Conservation (phyloP, 768 basidiomycete species). For the Xanthoconium stramineum region DNA sequence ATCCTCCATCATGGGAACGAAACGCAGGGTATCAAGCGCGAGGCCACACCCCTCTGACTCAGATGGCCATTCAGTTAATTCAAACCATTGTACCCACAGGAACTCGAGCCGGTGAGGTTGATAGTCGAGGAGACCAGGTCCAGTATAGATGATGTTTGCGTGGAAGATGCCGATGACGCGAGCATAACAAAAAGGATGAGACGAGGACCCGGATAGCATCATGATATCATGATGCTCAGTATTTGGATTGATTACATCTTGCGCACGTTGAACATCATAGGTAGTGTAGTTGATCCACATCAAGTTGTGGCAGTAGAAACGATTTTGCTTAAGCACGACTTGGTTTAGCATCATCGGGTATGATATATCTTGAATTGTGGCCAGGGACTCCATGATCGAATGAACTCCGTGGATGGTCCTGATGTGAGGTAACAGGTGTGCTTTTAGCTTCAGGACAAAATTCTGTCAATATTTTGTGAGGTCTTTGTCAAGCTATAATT, state of each 20-base stretch:
- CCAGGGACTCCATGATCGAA: background rate
- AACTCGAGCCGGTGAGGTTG: background rate
- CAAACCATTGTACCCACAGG: background rate
- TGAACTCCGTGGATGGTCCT: background rate
- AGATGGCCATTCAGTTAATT: background rate
- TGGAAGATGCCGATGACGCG: background rate
- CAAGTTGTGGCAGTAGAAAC: background rate
- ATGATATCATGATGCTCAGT: background rate
- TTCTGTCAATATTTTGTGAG: background rate
- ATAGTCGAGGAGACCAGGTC: background rate
- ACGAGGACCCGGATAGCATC: background rate
- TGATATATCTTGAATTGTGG: background rate
- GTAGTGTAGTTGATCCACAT: background rate
- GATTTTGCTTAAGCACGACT: background rate
- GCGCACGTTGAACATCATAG: background rate
- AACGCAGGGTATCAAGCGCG: background rate
- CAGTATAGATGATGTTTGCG: background rate
- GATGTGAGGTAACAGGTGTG: background rate
- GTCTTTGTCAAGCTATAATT: background rate
- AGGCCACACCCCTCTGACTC: background rate
- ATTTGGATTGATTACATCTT: background rate
- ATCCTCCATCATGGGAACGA: background rate
- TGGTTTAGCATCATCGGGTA: background rate
- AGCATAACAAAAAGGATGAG: background rate
- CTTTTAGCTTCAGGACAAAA: background rate